phyloP scores from a whole-genome alignment of 176 grass and related monocot genomes.

The Stipa capillata region DNA sequence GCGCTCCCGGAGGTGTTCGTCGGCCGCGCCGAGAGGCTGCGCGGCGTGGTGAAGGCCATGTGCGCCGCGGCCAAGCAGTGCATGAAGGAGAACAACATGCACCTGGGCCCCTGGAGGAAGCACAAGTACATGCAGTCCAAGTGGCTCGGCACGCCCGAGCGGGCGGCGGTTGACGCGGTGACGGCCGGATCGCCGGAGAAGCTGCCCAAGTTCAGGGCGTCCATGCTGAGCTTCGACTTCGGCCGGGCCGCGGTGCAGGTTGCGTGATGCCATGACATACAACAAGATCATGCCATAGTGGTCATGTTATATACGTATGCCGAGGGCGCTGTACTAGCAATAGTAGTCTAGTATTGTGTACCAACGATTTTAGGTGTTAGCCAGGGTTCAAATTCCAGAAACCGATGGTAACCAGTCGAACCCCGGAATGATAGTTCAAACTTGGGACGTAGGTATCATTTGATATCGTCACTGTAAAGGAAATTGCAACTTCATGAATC shows the following conservation, averaged over 20 bases:
- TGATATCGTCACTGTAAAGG: too few relatives aligned
- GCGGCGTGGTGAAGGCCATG: constrained; percentile 60
- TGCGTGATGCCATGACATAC: not conserved
- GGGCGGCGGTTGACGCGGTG: not conserved
- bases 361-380: not conserved
- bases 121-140: constrained; percentile 96
- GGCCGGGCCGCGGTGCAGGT: constrained; percentile 31
- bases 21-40: constrained; percentile 68
- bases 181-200: constrained; percentile 20
- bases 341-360: not conserved
- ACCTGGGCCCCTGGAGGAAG: constrained; percentile 85
- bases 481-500: not conserved
- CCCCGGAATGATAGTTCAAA: too few relatives aligned
- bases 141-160: constrained; percentile 59
- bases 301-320: not conserved
- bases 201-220: constrained; percentile 63
- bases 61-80: constrained; percentile 80
- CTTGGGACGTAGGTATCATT: too few relatives aligned
- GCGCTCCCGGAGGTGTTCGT: constrained; percentile 67
- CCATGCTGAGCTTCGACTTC: constrained; percentile 85
- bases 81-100: constrained; percentile 98
- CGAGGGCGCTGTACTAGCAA: not conserved
- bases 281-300: not conserved
- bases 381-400: too few relatives aligned
- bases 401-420: too few relatives aligned